These are phyloP conservation scores for Termitomyces sp. DNA, from an alignment of 768 basidiomycete genomes.

Conservation along the genomic window DNA sequence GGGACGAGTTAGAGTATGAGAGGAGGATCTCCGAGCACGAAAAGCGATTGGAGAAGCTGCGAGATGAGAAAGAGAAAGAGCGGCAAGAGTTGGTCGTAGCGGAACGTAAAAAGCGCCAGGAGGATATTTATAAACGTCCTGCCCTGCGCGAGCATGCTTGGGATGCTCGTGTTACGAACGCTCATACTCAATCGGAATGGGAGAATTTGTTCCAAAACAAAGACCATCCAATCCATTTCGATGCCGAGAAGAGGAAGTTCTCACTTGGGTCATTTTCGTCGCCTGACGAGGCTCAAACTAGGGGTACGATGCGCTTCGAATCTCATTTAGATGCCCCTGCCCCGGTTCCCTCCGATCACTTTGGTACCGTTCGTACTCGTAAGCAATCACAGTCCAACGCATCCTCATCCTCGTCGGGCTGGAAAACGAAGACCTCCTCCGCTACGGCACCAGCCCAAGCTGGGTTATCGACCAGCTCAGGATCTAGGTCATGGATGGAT, in stretches of 20 bases:
- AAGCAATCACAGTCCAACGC: slow-evolving; percentile 6
- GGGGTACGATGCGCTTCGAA: neutral
- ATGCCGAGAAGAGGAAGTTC: slow-evolving; percentile 10
- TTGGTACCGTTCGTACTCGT: slow-evolving; percentile 9
- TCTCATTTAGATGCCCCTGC: neutral
- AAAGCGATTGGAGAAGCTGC: slow-evolving; percentile 30
- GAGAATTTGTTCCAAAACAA: slow-evolving; percentile 7
- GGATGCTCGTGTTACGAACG: neutral
- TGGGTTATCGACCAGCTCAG: neutral
- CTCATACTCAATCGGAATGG: slow-evolving; percentile 7
- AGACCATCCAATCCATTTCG: slow-evolving; percentile 8
- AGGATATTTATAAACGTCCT: slow-evolving; percentile 20
- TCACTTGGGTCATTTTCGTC: slow-evolving; percentile 4
- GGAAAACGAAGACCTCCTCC: slow-evolving; percentile 12
- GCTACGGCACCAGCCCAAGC: slow-evolving; percentile 3
- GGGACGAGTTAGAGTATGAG: slow-evolving; percentile 21
- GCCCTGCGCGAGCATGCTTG: slow-evolving; percentile 1
- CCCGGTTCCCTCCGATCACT: neutral
- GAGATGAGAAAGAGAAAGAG: slow-evolving; percentile 42
- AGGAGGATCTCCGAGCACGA: slow-evolving; percentile 32
- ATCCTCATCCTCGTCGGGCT: slow-evolving; percentile 14
- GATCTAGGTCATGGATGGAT: neutral
- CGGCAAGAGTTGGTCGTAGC: slow-evolving; percentile 35
- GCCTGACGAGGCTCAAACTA: slow-evolving; percentile 2
- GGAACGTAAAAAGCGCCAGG: slow-evolving; percentile 30